Conservation (phyloP, 208 protist genomes). For the Crithidia fasciculata region DNA sequence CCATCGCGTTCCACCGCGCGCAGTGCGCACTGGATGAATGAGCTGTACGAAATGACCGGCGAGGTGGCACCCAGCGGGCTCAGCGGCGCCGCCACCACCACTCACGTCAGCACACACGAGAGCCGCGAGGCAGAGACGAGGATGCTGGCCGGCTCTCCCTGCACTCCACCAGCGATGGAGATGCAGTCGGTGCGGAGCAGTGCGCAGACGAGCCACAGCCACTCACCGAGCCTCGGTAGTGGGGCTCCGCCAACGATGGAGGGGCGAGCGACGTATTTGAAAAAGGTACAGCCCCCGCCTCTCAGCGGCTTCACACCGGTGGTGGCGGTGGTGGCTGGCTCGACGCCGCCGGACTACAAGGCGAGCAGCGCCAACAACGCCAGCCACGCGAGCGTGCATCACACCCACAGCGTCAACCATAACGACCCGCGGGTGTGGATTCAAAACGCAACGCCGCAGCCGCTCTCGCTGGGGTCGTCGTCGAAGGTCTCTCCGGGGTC, state of each 20-base stretch:
- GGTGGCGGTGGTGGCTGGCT: neutral
- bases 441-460: conserved; percentile 9
- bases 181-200: no score
- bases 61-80: neutral
- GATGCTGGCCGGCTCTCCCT: neutral
- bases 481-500: conserved; percentile 7
- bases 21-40: conserved; percentile 9
- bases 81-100: neutral
- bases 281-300: conserved; percentile 12
- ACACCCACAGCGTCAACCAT: neutral
- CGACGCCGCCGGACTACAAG: neutral
- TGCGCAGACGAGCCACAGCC: neutral
- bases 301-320: conserved; percentile 18
- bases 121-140: neutral
- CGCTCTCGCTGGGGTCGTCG: conserved; percentile 7
- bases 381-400: no score
- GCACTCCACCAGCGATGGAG: neutral
- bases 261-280: neutral
- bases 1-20: neutral
- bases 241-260: no score
- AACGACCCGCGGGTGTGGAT: neutral
- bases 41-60: conserved; percentile 8
- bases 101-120: neutral
- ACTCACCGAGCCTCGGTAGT: neutral
- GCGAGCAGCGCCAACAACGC: neutral